Evolutionary conservation across 2,329 filamentous ascomycete genomes (phyloP).

Genomic region (Thelonectria discophora): DNA sequence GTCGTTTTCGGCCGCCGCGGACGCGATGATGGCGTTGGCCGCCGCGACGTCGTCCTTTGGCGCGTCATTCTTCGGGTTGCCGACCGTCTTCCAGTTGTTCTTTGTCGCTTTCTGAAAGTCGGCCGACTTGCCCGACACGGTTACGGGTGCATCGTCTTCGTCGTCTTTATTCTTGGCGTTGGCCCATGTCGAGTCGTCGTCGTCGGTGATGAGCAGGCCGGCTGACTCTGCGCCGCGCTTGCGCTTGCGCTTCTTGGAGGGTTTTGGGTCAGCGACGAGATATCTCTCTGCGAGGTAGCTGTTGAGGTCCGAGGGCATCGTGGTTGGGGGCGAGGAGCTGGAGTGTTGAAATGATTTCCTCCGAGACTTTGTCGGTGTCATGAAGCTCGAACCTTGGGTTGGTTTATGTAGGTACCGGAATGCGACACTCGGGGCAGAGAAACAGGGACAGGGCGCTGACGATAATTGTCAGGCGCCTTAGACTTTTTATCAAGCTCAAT

Average conservation of each 20-base stretch:
- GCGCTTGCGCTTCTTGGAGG: slow-evolving; percentile 70
- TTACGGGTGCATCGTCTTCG: slow-evolving; percentile 61
- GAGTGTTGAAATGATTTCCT: slow-evolving; percentile 5
- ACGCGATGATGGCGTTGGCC: slow-evolving; percentile 79
- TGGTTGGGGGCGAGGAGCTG: slow-evolving; percentile 7
- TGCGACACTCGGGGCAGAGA: slow-evolving; percentile 13
- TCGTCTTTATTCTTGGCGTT: slow-evolving; percentile 54
- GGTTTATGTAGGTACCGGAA: slow-evolving; percentile 40
- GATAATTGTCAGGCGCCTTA: background rate
- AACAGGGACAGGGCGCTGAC: background rate
- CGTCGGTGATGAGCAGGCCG: slow-evolving; percentile 71
- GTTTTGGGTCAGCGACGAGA: slow-evolving; percentile 69
- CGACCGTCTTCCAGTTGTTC: slow-evolving; percentile 80
- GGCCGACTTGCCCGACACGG: slow-evolving; percentile 60
- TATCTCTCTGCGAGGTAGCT: slow-evolving; percentile 93
- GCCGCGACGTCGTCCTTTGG: slow-evolving; percentile 61
- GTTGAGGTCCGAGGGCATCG: slow-evolving; percentile 71
- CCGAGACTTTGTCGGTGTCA: slow-evolving; percentile 5
- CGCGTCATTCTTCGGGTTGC: slow-evolving; percentile 48
- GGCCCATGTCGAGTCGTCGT: slow-evolving; percentile 66
- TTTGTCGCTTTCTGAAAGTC: slow-evolving; percentile 81
- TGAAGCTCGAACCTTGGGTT: slow-evolving; percentile 23
- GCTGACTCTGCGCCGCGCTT: slow-evolving; percentile 57
- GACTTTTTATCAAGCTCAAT: background rate
- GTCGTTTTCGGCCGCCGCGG: slow-evolving; percentile 72